Conservation (phyloP, 371 early-diverging fungal species). For the Syncephalastrum contaminatum region DNA sequence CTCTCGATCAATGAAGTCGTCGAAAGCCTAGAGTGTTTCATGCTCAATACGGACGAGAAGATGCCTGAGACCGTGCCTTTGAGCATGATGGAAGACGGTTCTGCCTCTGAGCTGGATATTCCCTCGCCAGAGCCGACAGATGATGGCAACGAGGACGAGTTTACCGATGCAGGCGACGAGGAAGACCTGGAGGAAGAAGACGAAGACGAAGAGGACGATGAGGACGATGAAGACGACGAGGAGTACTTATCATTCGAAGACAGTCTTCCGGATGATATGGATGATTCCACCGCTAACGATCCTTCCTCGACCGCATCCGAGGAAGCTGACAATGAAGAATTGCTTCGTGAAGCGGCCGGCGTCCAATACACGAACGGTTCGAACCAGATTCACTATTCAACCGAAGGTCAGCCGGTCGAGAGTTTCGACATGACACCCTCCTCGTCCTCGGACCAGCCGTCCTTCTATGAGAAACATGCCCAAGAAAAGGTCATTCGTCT, state of each 20-base stretch:
- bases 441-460: not conserved
- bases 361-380: constrained; percentile 12
- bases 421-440: constrained; percentile 1
- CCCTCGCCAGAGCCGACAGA: no score
- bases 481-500: constrained; percentile 69
- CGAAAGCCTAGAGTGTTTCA: constrained; percentile 59
- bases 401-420: no score
- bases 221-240: constrained; percentile 11
- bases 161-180: not conserved
- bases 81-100: not conserved
- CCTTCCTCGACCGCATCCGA: constrained; percentile 12
- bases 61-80: constrained; percentile 10
- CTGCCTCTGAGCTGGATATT: no score
- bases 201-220: constrained; percentile 9
- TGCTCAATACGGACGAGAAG: constrained; percentile 22
- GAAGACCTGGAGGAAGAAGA: constrained; percentile 11
- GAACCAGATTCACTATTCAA: no score
- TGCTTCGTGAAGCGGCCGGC: constrained; percentile 18
- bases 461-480: not conserved
- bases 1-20: constrained; percentile 68
- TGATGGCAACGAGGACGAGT: constrained; percentile 5
- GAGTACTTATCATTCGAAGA: not conserved
- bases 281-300: not conserved
- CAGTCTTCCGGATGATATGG: constrained; percentile 1
- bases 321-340: constrained; percentile 16